phyloP scores from a whole-genome alignment of 768 basidiomycete species.

The Boletellus ananas region DNA sequence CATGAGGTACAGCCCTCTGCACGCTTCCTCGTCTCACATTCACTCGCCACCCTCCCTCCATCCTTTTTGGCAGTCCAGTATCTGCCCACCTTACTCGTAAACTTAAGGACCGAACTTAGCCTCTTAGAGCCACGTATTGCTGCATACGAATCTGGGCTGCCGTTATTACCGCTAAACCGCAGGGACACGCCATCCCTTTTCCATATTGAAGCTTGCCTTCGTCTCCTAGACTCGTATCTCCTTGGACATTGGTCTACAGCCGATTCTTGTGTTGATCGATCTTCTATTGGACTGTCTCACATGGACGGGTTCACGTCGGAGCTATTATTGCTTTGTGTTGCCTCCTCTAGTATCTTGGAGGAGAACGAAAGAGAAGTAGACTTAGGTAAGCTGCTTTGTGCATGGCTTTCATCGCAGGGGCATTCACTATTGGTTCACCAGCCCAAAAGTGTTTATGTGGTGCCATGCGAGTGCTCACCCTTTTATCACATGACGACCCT shows the following conservation, averaged over 20 bases:
- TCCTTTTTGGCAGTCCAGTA: slow-evolving; percentile 34
- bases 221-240: slow-evolving; percentile 59
- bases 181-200: slow-evolving; percentile 36
- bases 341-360: slow-evolving; percentile 38
- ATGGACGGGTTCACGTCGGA: slow-evolving; percentile 38
- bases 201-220: slow-evolving; percentile 53
- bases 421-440: slow-evolving; percentile 7
- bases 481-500: slow-evolving; percentile 59
- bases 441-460: slow-evolving; percentile 52
- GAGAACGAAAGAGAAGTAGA: slow-evolving; percentile 15
- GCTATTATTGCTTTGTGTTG: slow-evolving; percentile 50
- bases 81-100: slow-evolving; percentile 31
- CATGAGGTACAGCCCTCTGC: slow-evolving; percentile 43
- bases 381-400: slow-evolving; percentile 16
- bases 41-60: slow-evolving; percentile 48
- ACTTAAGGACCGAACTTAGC: slow-evolving; percentile 36
- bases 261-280: slow-evolving; percentile 12
- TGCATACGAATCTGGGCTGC: slow-evolving; percentile 40
- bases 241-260: slow-evolving; percentile 50
- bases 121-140: slow-evolving; percentile 37
- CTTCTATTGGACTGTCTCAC: slow-evolving; percentile 7
- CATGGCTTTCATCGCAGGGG: neutral
- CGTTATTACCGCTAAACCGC: slow-evolving; percentile 32
- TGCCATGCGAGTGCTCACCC: slow-evolving; percentile 64
- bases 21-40: slow-evolving; percentile 49